Base-by-base conservation (phyloP, 163 green algal species). In the Prototheca stagnorum region DNA sequence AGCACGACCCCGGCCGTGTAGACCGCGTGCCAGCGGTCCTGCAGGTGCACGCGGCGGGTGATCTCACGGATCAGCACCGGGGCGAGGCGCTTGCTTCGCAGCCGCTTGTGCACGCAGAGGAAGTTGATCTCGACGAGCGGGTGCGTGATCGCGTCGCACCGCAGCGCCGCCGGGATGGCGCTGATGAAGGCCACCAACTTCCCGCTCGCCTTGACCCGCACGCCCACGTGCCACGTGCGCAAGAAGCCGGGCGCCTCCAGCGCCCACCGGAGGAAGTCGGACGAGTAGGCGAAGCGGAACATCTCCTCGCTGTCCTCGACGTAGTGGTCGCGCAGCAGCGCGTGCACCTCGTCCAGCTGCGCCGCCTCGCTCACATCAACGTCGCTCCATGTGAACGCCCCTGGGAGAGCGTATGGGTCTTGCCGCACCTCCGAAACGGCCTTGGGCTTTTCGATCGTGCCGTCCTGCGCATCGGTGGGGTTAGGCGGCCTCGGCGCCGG, bases 31-130 rank as follows among this genome's bases (percentile, higher is more conserved):
- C 64, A 74, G 56, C 94, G 88, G 59, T 77, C 59, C 16, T 53
- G 47, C 58, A 88, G 59, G 73, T 98, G 93, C 15, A 96, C 84
- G 0, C 89, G 64, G 45, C 89, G 62, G 5, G 89, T 98, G 57
- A 93, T 88, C 65, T 92, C 79, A 67, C 79, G 65, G 70, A 98
- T 98, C 20, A 98, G 75, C 39, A 97, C 73, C 2, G 90, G 90
- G 22, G 90, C 86, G 7, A 98, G 77, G 4, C 89, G 77, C 65
- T 96, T 97, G 47, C 76, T 72, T 20, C 90, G 72, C 37, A 98
- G 80, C 73, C 95, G 96, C 67, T 98, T 98, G 74, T 96, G 86
- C 31, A 98, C 80, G 64, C 90, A 98, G 35, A 98, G 68, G 57
- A 97, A 98, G 76, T 98, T 97, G 66, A 98, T 96, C 62, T 98